Evolutionary conservation across 257 asterid species (phyloP).

Genomic region (Striga asiatica): DNA sequence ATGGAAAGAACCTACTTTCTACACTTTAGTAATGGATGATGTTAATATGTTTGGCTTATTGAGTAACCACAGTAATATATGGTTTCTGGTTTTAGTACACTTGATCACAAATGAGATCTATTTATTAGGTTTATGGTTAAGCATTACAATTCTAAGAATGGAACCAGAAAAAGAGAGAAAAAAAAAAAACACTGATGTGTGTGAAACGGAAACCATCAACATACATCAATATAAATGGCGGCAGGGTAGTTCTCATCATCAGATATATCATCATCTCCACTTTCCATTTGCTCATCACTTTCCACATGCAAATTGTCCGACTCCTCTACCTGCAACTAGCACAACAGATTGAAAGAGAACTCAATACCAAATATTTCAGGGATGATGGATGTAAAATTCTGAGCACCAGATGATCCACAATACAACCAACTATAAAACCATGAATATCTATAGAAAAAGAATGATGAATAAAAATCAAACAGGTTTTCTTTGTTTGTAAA

Average conservation of each 20-base stretch:
- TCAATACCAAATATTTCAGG: neutral
- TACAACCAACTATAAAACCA: neutral
- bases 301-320: slow-evolving; percentile 55
- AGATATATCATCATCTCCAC: slow-evolving; percentile 72
- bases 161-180: neutral
- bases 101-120: no score
- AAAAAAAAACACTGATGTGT: neutral
- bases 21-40: no score
- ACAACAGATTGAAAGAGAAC: neutral
- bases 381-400: neutral
- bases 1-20: no score
- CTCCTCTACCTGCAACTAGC: slow-evolving; percentile 53
- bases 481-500: neutral
- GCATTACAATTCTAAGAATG: neutral
- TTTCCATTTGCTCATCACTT: slow-evolving; percentile 59
- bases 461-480: neutral
- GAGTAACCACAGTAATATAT: no score
- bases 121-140: no score
- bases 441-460: neutral
- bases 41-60: no score
- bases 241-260: slow-evolving; percentile 38
- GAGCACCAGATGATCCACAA: neutral
- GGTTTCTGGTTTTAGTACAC: no score
- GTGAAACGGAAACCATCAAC: slow-evolving; percentile 7
- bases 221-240: slow-evolving; percentile 54